Percentiles rank a stretch among this genome's conserved stretches.
Evolutionary conservation across 2,329 filamentous ascomycete species (phyloP).

Genomic region (Elsinoe australis): DNA sequence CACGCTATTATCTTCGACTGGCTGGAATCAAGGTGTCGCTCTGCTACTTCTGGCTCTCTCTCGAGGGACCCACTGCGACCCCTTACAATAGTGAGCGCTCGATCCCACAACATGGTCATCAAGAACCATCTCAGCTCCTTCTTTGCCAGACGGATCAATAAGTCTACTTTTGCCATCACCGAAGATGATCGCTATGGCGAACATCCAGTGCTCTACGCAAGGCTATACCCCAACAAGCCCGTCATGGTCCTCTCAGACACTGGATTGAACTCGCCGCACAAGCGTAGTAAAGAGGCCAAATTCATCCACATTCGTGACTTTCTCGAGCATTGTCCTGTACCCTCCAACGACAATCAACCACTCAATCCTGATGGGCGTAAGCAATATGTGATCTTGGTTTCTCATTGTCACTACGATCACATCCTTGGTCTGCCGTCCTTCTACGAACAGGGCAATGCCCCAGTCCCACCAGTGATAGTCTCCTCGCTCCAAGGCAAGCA

Average conservation of each 20-base stretch:
- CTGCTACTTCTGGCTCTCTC: no score
- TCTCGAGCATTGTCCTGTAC: conserved; percentile 36
- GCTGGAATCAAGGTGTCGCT: no score
- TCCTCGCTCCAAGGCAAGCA: conserved; percentile 32
- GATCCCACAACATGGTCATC: conserved; percentile 4
- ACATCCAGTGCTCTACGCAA: conserved; percentile 42
- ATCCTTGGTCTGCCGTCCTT: conserved; percentile 29
- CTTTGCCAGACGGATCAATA: conserved; percentile 33
- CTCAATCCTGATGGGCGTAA: conserved; percentile 33
- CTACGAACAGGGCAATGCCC: conserved; percentile 28
- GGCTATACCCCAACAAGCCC: conserved; percentile 30
- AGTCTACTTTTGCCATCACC: conserved; percentile 38
- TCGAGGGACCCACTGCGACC: no score
- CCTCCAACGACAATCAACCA: conserved; percentile 29
- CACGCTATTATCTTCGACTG: no score
- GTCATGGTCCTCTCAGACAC: conserved; percentile 40
- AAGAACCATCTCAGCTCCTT: conserved; percentile 27
- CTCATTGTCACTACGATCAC: conserved; percentile 44
- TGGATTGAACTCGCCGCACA: conserved; percentile 37
- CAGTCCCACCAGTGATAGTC: conserved; percentile 26
- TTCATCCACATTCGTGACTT: conserved; percentile 34
- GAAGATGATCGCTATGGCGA: conserved; percentile 41
- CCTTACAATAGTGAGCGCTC: no score
- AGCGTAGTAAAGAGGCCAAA: conserved; percentile 23
- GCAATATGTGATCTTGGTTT: conserved; percentile 38